phyloP scores from a whole-genome alignment of 371 early-diverging fungal species.

The Mucor velutinosus region DNA sequence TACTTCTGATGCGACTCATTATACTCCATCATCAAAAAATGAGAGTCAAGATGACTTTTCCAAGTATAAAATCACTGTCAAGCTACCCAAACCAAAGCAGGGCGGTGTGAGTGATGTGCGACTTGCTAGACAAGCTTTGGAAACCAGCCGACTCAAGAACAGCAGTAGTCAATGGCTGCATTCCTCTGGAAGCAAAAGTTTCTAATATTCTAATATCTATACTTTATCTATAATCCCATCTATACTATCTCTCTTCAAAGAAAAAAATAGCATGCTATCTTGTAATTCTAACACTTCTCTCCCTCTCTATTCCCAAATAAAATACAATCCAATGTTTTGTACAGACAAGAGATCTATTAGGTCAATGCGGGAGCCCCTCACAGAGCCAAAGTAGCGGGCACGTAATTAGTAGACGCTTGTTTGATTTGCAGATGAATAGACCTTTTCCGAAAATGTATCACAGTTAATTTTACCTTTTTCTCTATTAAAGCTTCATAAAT shows the following conservation, averaged over 20 bases:
- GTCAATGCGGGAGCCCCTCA: too few species aligned
- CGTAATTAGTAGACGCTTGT: too few species aligned
- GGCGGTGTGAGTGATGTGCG: slow-evolving; percentile 19
- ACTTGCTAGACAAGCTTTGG: slow-evolving; percentile 24
- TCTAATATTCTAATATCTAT: slow-evolving; percentile 25
- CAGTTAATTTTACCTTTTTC: background rate
- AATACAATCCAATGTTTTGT: too few species aligned
- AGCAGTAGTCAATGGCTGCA: slow-evolving; percentile 40
- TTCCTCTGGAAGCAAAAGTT: slow-evolving; percentile 25
- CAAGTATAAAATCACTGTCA: slow-evolving; percentile 4
- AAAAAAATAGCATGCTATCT: background rate
- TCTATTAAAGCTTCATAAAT: background rate
- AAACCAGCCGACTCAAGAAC: slow-evolving; percentile 26
- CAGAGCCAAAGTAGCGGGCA: too few species aligned
- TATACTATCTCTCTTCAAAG: background rate
- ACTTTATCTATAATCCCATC: background rate
- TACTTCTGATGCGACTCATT: background rate
- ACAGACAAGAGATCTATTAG: too few species aligned
- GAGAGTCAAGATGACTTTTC: background rate
- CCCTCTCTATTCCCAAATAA: too few species aligned
- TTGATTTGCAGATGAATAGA: too few species aligned
- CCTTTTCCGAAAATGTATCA: too few species aligned
- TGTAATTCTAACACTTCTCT: background rate
- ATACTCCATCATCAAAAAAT: background rate
- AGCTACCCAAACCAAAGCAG: slow-evolving; percentile 9